A percentile compares a stretch with the other conserved stretches of the same genome.
Conservation (phyloP, 2,329 filamentous ascomycete genomes). For the Septoria linicola region DNA sequence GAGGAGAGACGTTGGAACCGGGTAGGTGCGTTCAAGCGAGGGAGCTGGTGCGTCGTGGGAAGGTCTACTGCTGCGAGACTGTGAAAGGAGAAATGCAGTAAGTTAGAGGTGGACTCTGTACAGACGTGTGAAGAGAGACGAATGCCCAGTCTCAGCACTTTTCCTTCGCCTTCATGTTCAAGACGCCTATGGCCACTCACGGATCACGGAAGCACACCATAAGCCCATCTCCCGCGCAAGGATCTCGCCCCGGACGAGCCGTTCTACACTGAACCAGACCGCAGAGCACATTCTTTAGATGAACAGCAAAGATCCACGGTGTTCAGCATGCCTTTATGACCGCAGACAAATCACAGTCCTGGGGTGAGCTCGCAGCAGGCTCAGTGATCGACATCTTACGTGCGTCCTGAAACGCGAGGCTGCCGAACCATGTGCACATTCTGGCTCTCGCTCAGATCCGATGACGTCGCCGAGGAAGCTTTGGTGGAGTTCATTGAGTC, state of each 20-base stretch:
- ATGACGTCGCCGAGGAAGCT: neutral
- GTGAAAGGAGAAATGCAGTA: too few species aligned
- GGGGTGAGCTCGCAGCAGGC: neutral
- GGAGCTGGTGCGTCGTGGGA: neutral
- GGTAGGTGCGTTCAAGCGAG: neutral
- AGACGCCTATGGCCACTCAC: neutral
- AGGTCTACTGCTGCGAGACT: too few species aligned
- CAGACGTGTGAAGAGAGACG: neutral
- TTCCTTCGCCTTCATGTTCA: neutral
- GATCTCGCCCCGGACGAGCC: neutral
- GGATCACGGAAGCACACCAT: constrained; percentile 4
- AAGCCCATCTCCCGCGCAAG: neutral
- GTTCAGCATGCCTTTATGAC: neutral
- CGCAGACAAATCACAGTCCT: neutral
- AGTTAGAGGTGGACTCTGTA: neutral
- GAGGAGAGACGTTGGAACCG: neutral
- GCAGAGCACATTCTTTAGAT: neutral
- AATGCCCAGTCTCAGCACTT: neutral
- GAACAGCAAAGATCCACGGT: neutral
- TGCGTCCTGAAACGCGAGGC: neutral
- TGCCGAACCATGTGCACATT: too few species aligned
- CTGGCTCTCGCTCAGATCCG: neutral
- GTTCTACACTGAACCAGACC: neutral
- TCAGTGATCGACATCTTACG: neutral
- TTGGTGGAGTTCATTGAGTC: neutral